These are phyloP conservation scores for Porphyridium purpureum DNA, from an alignment of 23 red algal genomes.

Conservation along the genomic window DNA sequence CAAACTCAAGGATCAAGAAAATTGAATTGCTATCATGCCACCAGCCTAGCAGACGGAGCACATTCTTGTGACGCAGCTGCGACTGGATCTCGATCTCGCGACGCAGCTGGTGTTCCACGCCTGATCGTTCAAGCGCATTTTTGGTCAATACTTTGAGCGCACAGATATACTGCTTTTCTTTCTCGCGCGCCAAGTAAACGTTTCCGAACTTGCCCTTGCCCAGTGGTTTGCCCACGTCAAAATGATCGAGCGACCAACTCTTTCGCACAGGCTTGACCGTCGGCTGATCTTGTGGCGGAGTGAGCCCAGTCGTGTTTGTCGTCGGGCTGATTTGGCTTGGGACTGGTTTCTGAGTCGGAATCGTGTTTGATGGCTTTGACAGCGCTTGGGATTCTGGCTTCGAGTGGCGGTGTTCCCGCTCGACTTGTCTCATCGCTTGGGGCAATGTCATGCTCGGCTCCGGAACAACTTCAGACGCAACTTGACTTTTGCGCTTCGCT, in stretches of 20 bases:
- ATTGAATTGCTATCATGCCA: slow-evolving; percentile 86
- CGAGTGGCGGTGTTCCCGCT: too few species aligned
- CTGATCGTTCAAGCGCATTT: slow-evolving; percentile 45
- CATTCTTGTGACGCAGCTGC: slow-evolving; percentile 88
- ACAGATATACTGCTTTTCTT: slow-evolving; percentile 68
- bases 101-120: slow-evolving; percentile 96
- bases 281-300: too few species aligned
- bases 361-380: too few species aligned
- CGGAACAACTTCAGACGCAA: too few species aligned
- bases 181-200: slow-evolving; percentile 98
- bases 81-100: slow-evolving; percentile 98
- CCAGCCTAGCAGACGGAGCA: slow-evolving; percentile 90
- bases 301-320: too few species aligned
- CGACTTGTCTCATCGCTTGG: too few species aligned
- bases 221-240: slow-evolving; percentile 87
- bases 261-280: too few species aligned
- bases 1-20: slow-evolving; percentile 98
- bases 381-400: too few species aligned
- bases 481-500: too few species aligned
- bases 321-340: too few species aligned
- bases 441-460: too few species aligned
- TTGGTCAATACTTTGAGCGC: slow-evolving; percentile 96
- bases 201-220: slow-evolving; percentile 93
- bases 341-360: too few species aligned
- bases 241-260: slow-evolving; percentile 66